Evolutionary conservation across 441 rosid genomes (phyloP).

Genomic region (Isatis lusitanica): DNA sequence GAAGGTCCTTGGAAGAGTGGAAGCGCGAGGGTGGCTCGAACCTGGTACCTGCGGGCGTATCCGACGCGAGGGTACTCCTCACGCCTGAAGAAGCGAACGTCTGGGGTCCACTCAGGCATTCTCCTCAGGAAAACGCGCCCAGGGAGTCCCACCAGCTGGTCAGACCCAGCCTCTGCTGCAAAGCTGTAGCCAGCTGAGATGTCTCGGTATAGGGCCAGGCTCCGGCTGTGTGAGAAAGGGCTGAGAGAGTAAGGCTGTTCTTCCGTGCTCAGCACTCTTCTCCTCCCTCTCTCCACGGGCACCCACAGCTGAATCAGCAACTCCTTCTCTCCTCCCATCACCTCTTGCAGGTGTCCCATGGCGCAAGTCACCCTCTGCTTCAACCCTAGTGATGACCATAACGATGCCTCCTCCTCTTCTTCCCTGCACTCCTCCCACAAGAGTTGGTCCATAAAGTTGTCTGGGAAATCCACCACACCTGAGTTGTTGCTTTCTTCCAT

Average conservation of each 20-base stretch:
- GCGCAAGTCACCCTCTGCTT: conserved; percentile 59
- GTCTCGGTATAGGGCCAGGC: conserved; percentile 55
- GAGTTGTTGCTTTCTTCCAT: conserved; percentile 40
- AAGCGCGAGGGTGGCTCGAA: conserved; percentile 61
- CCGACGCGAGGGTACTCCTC: conserved; percentile 63
- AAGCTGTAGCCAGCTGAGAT: conserved; percentile 53
- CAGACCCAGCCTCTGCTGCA: conserved; percentile 57
- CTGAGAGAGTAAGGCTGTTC: conserved; percentile 67
- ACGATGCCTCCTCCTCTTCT: conserved; percentile 38
- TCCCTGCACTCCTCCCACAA: conserved; percentile 72
- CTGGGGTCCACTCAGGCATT: conserved; percentile 82
- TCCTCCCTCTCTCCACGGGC: conserved; percentile 62
- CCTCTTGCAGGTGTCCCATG: conserved; percentile 49
- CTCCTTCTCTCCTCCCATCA: conserved; percentile 49
- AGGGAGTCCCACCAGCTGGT: conserved; percentile 62
- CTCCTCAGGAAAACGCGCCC: conserved; percentile 66
- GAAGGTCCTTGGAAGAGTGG: conserved; percentile 60
- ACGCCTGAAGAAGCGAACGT: conserved; percentile 64
- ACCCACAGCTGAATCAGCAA: conserved; percentile 82
- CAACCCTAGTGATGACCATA: conserved; percentile 29
- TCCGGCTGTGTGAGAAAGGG: conserved; percentile 42
- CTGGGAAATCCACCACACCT: conserved; percentile 39
- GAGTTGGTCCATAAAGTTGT: conserved; percentile 79
- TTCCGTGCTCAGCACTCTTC: conserved; percentile 61
- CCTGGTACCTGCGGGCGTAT: conserved; percentile 52